Evolutionary conservation across 805 yeast species (phyloP).

Genomic region (Diddensiella transvaalensis): DNA sequence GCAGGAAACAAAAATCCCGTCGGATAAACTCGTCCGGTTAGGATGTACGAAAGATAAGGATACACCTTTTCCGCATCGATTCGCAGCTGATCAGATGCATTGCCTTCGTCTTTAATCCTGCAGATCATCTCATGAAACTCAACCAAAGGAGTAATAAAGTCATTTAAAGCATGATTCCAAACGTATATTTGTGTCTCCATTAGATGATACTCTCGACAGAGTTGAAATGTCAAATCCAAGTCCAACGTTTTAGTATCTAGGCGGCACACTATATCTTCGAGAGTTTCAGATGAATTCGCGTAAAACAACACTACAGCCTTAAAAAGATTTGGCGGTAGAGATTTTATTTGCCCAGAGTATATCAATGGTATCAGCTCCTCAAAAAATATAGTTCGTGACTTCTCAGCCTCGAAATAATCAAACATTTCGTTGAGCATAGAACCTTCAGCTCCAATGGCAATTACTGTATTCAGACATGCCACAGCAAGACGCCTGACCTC

Average conservation of each 20-base stretch:
- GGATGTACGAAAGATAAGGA: constrained; percentile 61
- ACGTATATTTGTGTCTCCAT: constrained; percentile 64
- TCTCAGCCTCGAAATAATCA: constrained; percentile 41
- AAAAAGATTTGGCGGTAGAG: constrained; percentile 61
- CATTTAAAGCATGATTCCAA: constrained; percentile 66
- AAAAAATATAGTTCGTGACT: constrained; percentile 43
- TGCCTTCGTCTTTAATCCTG: constrained; percentile 20
- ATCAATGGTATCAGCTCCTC: constrained; percentile 51
- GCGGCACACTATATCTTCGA: constrained; percentile 68
- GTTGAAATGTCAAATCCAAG: constrained; percentile 65
- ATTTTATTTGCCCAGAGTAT: constrained; percentile 41
- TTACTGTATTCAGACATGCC: constrained; percentile 41
- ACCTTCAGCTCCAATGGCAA: constrained; percentile 36
- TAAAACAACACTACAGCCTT: constrained; percentile 57
- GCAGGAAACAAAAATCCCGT: constrained; percentile 49
- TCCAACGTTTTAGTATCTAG: constrained; percentile 68
- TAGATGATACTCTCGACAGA: constrained; percentile 55
- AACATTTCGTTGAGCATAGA: constrained; percentile 38
- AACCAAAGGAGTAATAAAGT: constrained; percentile 65
- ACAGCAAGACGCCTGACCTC: constrained; percentile 32
- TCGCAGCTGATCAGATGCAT: constrained; percentile 13
- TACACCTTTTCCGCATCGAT: constrained; percentile 39
- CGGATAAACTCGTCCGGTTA: constrained; percentile 82
- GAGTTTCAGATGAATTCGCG: constrained; percentile 41
- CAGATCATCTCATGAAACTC: constrained; percentile 47